Base-by-base conservation (phyloP, 2,329 filamentous ascomycete genomes). In the Pezicula carpinea region DNA sequence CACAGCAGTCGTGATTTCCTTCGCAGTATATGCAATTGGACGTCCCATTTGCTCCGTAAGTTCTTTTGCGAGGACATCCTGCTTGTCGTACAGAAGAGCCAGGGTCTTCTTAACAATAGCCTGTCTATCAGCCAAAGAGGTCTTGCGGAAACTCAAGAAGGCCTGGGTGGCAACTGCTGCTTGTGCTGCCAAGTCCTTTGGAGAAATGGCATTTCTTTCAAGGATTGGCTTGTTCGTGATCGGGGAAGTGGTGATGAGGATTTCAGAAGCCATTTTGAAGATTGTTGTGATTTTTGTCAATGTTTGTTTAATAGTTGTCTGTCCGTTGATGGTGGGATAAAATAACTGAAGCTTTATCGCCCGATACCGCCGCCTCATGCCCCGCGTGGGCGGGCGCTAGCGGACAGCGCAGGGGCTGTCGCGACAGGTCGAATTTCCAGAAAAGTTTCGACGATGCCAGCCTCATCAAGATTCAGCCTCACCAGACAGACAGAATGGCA, bases 31-130 rank as follows among this genome's bases (percentile, higher is more conserved):
- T 32, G 86, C 79, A 60, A 96, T 96, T 29, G 92, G 92, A 17
- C 92, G 79, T 35, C 92, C 92, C 91, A 97, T 97, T 72, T 97
- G 91, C 64, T 89, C 84, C 0, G 91, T 96, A 50, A 97, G 72
- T 66, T 96, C 91, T 56, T 81, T 77, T 5, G 86, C 90, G 29
- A 97, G 75, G 52, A 83, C 86, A 81, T 93, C 85, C 66, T 90
- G 79, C 64, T 82, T 83, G 42, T 82, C 77, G 14, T 71, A 68
- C 22, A 97, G 74, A 4, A 88, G 69, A 52, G 83, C 77, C 38
- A 97, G 71, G 1, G 91, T 90, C 60, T 86, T 88, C 59, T 80
- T 83, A 59, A 96, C 82, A 54, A 96, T 91, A 39, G 78, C 76
- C 67, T 95, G 85, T 43, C 92, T 82, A 53, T 91, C 80, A 43